phyloP scores from a whole-genome alignment of 2,329 filamentous ascomycete species.

The Penicillium paneum region DNA sequence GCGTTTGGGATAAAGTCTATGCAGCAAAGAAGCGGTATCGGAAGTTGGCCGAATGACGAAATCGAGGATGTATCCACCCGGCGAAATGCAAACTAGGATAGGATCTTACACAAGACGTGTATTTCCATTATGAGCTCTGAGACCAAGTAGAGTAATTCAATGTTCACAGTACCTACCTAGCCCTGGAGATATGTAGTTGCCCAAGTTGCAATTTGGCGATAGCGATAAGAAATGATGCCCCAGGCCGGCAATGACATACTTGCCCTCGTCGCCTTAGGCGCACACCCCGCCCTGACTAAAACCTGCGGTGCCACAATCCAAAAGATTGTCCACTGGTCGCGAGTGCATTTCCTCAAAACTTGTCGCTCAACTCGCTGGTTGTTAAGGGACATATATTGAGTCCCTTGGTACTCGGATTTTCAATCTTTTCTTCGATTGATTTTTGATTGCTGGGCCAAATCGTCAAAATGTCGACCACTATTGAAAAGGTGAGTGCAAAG shows the following conservation, averaged over 20 bases:
- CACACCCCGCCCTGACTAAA: constrained; percentile 31
- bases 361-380: constrained; percentile 4
- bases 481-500: constrained; percentile 79
- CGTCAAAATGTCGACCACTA: constrained; percentile 85
- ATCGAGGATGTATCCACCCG: constrained; percentile 1
- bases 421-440: constrained; percentile 1
- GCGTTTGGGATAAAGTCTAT: background rate
- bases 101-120: background rate
- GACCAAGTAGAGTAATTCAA: background rate
- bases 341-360: constrained; percentile 17
- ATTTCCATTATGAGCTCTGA: background rate
- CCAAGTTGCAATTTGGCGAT: constrained; percentile 12
- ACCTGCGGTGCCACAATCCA: constrained; percentile 33
- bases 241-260: constrained; percentile 22
- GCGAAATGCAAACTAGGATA: background rate
- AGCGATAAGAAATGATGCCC: constrained; percentile 16
- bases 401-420: background rate
- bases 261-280: constrained; percentile 23
- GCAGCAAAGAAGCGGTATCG: constrained; percentile 3
- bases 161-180: background rate
- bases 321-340: constrained; percentile 23
- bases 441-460: constrained; percentile 14
- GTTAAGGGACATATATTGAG: constrained; percentile 7
- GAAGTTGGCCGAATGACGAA: background rate
- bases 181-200: background rate